Base-by-base conservation (phyloP, 2,329 filamentous ascomycete genomes). In the Verticillium longisporum region DNA sequence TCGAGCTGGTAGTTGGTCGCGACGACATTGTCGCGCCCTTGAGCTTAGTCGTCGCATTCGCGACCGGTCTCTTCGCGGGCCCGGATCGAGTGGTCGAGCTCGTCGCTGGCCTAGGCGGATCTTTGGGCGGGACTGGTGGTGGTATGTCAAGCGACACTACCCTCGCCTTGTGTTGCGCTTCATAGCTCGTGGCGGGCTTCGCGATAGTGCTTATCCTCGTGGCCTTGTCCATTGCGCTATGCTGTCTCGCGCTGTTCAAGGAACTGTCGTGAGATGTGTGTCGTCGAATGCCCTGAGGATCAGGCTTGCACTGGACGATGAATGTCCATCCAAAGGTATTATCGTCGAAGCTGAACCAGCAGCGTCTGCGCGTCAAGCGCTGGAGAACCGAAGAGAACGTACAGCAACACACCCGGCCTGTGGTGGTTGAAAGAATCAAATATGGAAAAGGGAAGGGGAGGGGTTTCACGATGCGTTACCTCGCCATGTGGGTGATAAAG, bases 51-150 rank as follows among this genome's bases (percentile, higher is more conserved):
- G 26, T 55, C 14, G 26, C 15, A 18, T 21, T 55, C 31, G 26
- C 15, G 54, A 13, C n/a, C 31, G 26, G 13, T 21, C 13, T 55
- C 31, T 26, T 32, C 54, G 54, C 26, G 9, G 32, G 26, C 6
- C 54, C 54, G 32, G 26, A 55, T 55, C 54, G 54, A 6, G 5
- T 55, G 4, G 54, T 34, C 26, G 54, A 34, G 26, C 32, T 55
- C 34, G 56, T 57, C 36, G 36, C 56, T 6, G 56, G 31, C 32
- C 34, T 59, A 2, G 57, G 57, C n/a, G 41, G 31, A 32, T 63
- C 62, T 53, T 63, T 63, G 4, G 60, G 57, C 4, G 62, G 62
- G 7, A 58, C 56, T 10, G 62, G 62, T 41, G 60, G 60, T 34
- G 62, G 62, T 5, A 61, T 26, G 53, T 60, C 58, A 9, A 59